Evolutionary conservation across 805 yeast genomes (phyloP), one percentile per base, ranked within the genome.

Genomic region (Danielia reshetovae): DNA sequence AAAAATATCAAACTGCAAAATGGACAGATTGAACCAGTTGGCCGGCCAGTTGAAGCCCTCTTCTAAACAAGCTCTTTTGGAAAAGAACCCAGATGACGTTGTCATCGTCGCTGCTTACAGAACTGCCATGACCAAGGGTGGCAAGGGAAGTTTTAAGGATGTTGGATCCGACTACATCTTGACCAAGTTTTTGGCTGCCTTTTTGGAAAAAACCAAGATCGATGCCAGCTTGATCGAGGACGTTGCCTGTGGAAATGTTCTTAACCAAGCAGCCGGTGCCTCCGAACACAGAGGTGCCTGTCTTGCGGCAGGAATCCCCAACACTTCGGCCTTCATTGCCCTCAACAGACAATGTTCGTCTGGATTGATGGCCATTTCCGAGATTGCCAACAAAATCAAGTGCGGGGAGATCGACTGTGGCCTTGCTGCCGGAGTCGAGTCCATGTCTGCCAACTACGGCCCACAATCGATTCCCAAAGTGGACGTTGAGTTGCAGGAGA

Each of bases 301-400:
- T 47, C 73, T 90, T 38, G 93, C 89, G 14, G 94, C 97, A 8
- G 97, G 96, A 24, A 73, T 89, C 34, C 97, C 97, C 21, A 66
- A 81, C 57, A 62, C 79, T 2, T 72, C 81, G 10, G 89, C 95
- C 7, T 85, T 89, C 49, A 65, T 78, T 52, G 88, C 96, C 11
- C 56, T 90, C 45, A 90, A 90, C 70, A 79, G 97, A 64, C 97
- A 89, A 60, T 90, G 97, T 62, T 86, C 96, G 6, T 85, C 95
- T 2, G 97, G 97, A 18, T 70, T 90, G 52, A 85, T 88, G 75
- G 94, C 96, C 10, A 77, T 89, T 24, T 81, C 85, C 53, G 93
- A 85, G 56, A 76, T 90, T 49, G 96, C 96, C 47, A 85, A 83
- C 67, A 86, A 85, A 66, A 89, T 90, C 55, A 69, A 70, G 49